Evolutionary conservation across 2,329 filamentous ascomycete genomes (phyloP).

Genomic region (Thelonectria olida): DNA sequence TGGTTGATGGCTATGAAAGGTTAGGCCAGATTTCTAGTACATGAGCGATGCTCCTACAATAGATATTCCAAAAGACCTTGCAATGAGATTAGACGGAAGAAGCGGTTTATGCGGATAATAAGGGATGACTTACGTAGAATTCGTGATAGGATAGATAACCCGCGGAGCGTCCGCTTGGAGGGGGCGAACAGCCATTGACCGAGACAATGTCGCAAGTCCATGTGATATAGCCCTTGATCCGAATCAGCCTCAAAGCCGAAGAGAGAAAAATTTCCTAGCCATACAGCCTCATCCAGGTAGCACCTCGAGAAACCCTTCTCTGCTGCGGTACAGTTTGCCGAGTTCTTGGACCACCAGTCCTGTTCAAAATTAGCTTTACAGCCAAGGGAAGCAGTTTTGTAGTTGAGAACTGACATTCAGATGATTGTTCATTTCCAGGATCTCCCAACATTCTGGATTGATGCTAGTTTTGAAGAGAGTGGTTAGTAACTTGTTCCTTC

Average conservation of each 20-base stretch:
- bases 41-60: neutral
- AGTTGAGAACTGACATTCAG: neutral
- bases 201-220: conserved; percentile 3
- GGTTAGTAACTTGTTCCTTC: neutral
- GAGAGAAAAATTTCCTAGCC: neutral
- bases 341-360: neutral
- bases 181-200: neutral
- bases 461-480: neutral
- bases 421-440: neutral
- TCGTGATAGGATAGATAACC: neutral
- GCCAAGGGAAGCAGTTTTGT: neutral
- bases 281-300: neutral
- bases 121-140: conserved; percentile 1
- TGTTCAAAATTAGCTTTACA: neutral
- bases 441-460: neutral
- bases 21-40: neutral
- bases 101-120: neutral
- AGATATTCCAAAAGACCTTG: neutral
- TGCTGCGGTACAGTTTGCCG: neutral
- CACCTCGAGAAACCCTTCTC: neutral
- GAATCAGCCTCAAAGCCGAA: neutral
- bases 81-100: neutral
- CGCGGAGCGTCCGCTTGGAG: neutral
- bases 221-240: neutral
- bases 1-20: neutral